phyloP scores from a whole-genome alignment of 495 filamentous ascomycete genomes.

The Penicillium steckii region DNA sequence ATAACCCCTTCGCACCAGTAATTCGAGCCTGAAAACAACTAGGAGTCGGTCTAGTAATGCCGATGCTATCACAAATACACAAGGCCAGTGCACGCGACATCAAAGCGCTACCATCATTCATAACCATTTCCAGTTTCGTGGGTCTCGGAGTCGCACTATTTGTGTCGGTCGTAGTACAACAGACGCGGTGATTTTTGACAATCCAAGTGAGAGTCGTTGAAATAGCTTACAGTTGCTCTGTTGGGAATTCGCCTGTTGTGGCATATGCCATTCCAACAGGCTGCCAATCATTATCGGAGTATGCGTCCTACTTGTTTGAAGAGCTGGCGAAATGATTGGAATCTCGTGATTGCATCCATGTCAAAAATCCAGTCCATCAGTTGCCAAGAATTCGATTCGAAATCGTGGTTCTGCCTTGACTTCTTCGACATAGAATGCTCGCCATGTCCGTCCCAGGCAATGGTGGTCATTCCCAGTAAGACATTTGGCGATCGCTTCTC shows the following conservation, averaged over 20 bases:
- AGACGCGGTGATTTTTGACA: conserved; percentile 49
- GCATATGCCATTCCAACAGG: conserved; percentile 55
- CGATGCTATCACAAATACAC: conserved; percentile 56
- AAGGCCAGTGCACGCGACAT: conserved; percentile 66
- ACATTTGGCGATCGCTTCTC: conserved; percentile 41
- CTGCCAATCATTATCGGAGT: conserved; percentile 38
- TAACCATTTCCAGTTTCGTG: conserved; percentile 42
- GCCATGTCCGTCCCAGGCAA: conserved; percentile 46
- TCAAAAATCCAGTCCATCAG: conserved; percentile 45
- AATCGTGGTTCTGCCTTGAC: conserved; percentile 32
- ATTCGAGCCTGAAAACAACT: conserved; percentile 80
- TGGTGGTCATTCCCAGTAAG: conserved; percentile 39
- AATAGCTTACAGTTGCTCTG: conserved; percentile 54
- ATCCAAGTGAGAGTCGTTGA: conserved; percentile 42
- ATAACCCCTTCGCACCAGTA: conserved; percentile 84
- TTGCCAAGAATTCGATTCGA: conserved; percentile 54
- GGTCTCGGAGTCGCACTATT: conserved; percentile 35
- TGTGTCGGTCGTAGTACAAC: conserved; percentile 42
- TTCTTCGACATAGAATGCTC: conserved; percentile 47
- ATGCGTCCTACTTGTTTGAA: conserved; percentile 24
- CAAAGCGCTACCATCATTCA: conserved; percentile 81
- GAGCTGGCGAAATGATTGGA: conserved; percentile 20
- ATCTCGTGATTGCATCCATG: background rate
- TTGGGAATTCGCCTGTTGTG: conserved; percentile 32
- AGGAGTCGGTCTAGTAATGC: conserved; percentile 58